Evolutionary conservation across 2,329 filamentous ascomycete genomes (phyloP).

Genomic region (Thielaviopsis musarum): DNA sequence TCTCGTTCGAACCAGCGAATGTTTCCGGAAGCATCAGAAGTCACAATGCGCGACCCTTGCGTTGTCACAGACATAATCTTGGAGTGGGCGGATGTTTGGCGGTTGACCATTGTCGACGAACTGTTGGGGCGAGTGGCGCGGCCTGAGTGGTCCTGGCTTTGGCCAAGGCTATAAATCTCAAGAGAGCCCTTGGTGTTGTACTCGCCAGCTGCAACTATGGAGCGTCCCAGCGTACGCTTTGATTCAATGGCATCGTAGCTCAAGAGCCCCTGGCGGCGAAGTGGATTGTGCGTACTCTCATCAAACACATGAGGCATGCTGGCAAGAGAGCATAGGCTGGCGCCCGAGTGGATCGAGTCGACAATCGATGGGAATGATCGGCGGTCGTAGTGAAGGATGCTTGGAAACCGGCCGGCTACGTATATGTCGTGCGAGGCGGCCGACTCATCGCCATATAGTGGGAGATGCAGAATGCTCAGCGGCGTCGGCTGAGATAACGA

Average conservation of each 20-base stretch:
- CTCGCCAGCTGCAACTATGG: conserved; percentile 67
- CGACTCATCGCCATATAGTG: conserved; percentile 31
- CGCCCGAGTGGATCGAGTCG: conserved; percentile 70
- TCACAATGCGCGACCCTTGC: conserved; percentile 68
- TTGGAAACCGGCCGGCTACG: conserved; percentile 76
- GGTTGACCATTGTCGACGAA: conserved; percentile 31
- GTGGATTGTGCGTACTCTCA: background rate
- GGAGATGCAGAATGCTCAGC: conserved; percentile 65
- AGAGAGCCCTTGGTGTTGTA: conserved; percentile 85
- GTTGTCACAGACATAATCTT: conserved; percentile 67
- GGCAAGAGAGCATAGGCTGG: conserved; percentile 55
- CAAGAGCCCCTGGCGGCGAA: background rate
- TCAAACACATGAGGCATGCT: conserved; percentile 3
- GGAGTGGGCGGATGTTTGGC: conserved; percentile 64
- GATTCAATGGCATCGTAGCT: background rate
- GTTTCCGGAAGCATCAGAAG: conserved; percentile 68
- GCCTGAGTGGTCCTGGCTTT: conserved; percentile 5
- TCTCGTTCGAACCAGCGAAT: conserved; percentile 88
- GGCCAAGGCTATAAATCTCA: conserved; percentile 58
- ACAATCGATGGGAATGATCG: conserved; percentile 66
- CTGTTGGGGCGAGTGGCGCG: background rate
- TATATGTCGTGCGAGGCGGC: conserved; percentile 65
- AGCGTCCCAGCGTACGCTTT: conserved; percentile 35
- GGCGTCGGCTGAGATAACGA: conserved; percentile 66
- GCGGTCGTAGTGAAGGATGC: conserved; percentile 75